phyloP scores from a whole-genome alignment of 2,329 filamentous ascomycete species.

The Fusarium luffae region DNA sequence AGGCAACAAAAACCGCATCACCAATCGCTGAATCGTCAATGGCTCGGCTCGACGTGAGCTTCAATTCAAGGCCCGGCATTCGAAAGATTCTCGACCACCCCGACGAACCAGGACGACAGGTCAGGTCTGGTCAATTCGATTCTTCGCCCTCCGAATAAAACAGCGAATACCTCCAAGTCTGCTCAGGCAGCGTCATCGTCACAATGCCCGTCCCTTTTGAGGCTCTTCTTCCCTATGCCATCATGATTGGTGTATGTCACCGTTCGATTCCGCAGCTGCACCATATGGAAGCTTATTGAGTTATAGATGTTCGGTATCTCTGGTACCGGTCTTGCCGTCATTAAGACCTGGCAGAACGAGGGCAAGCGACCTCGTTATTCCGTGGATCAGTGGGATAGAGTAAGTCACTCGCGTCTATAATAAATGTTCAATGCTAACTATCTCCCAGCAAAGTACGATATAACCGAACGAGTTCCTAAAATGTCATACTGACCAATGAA shows the following conservation, averaged over 20 bases:
- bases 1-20: slow-evolving; percentile 42
- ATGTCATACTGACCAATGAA: slow-evolving; percentile 6
- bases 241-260: slow-evolving; percentile 68
- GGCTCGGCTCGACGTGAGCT: slow-evolving; percentile 43
- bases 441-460: slow-evolving; percentile 64
- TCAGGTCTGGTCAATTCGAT: slow-evolving; percentile 43
- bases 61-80: slow-evolving; percentile 44
- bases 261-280: slow-evolving; percentile 10
- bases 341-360: slow-evolving; percentile 69
- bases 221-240: slow-evolving; percentile 71
- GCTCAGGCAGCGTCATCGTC: slow-evolving; percentile 47
- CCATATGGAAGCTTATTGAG: slow-evolving; percentile 39
- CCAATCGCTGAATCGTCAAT: slow-evolving; percentile 47
- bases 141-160: slow-evolving; percentile 9
- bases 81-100: slow-evolving; percentile 33
- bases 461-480: background rate
- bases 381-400: slow-evolving; percentile 72
- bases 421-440: slow-evolving; percentile 46
- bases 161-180: slow-evolving; percentile 42
- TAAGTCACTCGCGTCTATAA: slow-evolving; percentile 49
- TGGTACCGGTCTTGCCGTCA: slow-evolving; percentile 66
- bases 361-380: slow-evolving; percentile 70
- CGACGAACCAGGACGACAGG: slow-evolving; percentile 34
- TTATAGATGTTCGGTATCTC: slow-evolving; percentile 71
- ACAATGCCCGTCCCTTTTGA: slow-evolving; percentile 73